Percentiles rank a stretch among this genome's conserved stretches.
Evolutionary conservation across 2,329 filamentous ascomycete genomes (phyloP).

Genomic region (Tolypocladium sp.): DNA sequence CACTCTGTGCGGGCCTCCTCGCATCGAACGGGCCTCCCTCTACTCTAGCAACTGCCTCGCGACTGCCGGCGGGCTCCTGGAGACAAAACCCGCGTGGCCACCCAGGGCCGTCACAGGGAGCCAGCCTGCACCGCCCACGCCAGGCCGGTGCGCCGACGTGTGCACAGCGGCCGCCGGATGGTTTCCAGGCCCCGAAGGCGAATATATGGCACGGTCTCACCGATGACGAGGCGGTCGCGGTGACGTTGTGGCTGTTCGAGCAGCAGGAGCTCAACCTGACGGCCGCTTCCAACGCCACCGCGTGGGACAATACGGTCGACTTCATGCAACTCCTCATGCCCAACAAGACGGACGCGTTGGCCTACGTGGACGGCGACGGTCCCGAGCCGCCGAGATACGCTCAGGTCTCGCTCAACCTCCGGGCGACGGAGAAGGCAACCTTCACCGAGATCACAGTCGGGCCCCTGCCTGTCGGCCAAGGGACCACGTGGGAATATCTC

Average conservation of each 20-base stretch:
- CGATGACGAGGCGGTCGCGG: neutral
- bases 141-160: too few relatives aligned
- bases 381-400: slow-evolving; percentile 30
- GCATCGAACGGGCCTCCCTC: too few relatives aligned
- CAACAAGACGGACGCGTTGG: slow-evolving; percentile 38
- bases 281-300: neutral
- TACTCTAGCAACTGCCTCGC: too few relatives aligned
- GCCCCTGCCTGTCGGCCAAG: slow-evolving; percentile 34
- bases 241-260: neutral
- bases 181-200: too few relatives aligned
- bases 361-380: slow-evolving; percentile 30
- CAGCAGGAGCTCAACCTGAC: neutral
- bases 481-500: slow-evolving; percentile 15
- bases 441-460: slow-evolving; percentile 37
- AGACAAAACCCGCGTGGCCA: too few relatives aligned
- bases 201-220: too few relatives aligned
- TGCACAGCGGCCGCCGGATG: too few relatives aligned
- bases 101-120: too few relatives aligned
- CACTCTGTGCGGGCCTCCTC: too few relatives aligned
- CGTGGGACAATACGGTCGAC: neutral
- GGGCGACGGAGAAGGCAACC: slow-evolving; percentile 25
- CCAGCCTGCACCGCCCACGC: too few relatives aligned
- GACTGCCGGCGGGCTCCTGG: too few relatives aligned
- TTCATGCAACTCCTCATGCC: slow-evolving; percentile 28
- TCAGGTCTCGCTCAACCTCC: slow-evolving; percentile 30